Evolutionary conservation across 805 yeast genomes (phyloP), one percentile per base, ranked within the genome.

Genomic region (Metschnikowia koreensis): DNA sequence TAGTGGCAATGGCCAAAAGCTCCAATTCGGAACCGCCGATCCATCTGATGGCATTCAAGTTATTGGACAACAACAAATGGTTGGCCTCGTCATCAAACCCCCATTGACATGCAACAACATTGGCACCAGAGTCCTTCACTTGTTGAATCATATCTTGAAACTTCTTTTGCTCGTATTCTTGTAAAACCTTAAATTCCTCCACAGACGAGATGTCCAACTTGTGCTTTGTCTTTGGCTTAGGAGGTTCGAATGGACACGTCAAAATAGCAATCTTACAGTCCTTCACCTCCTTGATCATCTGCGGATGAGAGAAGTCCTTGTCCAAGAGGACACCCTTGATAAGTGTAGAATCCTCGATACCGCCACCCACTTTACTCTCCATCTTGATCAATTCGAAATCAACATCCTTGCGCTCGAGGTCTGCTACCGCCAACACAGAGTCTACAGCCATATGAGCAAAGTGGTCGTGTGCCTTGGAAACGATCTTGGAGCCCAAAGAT

Each of bases 191-290:
- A 74, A 92, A 94, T 73, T 94, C 99, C 64, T 92, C 97, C 17
- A 91, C 97, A n/a, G 87, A 74, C 13, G 93, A 82, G 57, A 93
- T 93, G 68, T 93, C 97, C 63, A 93, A 79, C 79, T 93, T 93
- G 75, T 93, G 99, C 74, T 94, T 94, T 26, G 99, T 94, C 76
- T 94, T 94, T 60, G 99, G 99, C 75, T 94, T 94, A 63, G 99
- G 99, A 39, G 99, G 99, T 77, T 94, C 99, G 67, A 94, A 94
- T 62, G 99, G 98, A 76, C 98, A 93, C 2, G 99, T 94, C 66
- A 94, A 79, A 59, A 94, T 93, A 45, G 98, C 98, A 55, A 94
- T 80, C 68, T 89, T 90, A 58, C 90, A 96, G 69, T 91, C 87
- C 47, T 70, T 66, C 43, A 93, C 80, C 48, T 70, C 68, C 66